phyloP scores from a whole-genome alignment of 306 rosid genomes.

The Dryas drummondii region DNA sequence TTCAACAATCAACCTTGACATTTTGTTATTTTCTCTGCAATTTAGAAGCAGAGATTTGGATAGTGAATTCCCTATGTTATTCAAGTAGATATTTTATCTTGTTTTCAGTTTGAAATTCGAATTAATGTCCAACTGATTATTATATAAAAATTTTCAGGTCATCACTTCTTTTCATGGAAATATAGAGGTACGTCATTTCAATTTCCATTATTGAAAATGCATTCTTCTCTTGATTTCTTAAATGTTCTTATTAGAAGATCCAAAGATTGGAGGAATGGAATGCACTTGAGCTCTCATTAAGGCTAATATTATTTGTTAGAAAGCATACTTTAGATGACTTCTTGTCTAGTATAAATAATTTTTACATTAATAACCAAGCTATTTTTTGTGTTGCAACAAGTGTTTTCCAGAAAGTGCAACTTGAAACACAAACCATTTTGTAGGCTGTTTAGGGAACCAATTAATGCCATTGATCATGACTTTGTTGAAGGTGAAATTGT shows the following conservation, averaged over 20 bases:
- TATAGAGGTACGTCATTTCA: constrained; percentile 57
- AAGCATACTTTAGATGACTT: neutral
- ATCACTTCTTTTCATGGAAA: constrained; percentile 68
- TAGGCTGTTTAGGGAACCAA: neutral
- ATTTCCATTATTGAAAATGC: neutral
- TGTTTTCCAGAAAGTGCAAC: neutral
- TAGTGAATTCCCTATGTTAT: too few relatives aligned
- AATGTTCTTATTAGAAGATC: neutral
- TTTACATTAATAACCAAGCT: neutral
- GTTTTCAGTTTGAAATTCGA: constrained; percentile 4
- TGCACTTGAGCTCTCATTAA: neutral
- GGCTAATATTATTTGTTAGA: neutral
- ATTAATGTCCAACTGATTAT: neutral
- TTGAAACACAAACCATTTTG: neutral
- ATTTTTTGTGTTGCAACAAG: neutral
- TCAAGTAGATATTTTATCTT: neutral
- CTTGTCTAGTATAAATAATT: neutral
- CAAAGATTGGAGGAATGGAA: neutral
- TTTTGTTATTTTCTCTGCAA: constrained; percentile 13
- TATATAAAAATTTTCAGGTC: constrained; percentile 54
- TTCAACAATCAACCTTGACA: neutral
- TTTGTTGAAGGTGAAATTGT: neutral
- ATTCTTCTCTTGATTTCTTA: neutral
- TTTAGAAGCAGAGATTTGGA: neutral
- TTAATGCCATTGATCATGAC: neutral